These are phyloP conservation scores for Phlebiopsis gigantea DNA, from an alignment of 768 basidiomycete genomes.

Conservation along the genomic window DNA sequence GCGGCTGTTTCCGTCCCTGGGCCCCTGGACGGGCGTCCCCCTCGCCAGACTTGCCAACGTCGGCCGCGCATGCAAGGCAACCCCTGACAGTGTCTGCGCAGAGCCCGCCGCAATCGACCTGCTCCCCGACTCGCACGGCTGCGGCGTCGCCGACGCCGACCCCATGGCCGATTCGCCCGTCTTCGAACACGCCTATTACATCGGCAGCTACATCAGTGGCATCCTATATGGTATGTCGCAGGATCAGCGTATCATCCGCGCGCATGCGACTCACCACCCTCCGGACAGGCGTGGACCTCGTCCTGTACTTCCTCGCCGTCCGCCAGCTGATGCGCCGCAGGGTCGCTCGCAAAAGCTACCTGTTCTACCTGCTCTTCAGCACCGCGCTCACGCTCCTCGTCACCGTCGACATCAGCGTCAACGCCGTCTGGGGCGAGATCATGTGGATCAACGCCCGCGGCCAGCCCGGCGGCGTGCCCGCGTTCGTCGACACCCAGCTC, in stretches of 20 bases:
- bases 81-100: not conserved
- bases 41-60: not conserved
- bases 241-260: too few relatives aligned
- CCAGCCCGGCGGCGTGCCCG: constrained; percentile 22
- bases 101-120: not conserved
- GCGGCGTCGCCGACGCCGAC: not conserved
- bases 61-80: not conserved
- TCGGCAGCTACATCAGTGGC: constrained; percentile 13
- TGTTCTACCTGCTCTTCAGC: constrained; percentile 19
- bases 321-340: constrained; percentile 8
- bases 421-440: constrained; percentile 24
- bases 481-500: constrained; percentile 15
- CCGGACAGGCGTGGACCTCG: constrained; percentile 17
- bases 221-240: constrained; percentile 12
- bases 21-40: not conserved
- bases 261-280: not conserved
- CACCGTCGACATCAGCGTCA: constrained; percentile 22
- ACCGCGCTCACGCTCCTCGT: constrained; percentile 24
- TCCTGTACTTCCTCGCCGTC: constrained; percentile 17
- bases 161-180: constrained; percentile 5
- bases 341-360: constrained; percentile 5
- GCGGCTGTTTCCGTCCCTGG: too few relatives aligned
- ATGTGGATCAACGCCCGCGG: constrained; percentile 25
- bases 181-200: constrained; percentile 14
- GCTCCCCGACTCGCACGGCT: not conserved